Evolutionary conservation across 225 moss, liverwort and hornwort genomes (phyloP).

Genomic region (Straminergon stramineum): DNA sequence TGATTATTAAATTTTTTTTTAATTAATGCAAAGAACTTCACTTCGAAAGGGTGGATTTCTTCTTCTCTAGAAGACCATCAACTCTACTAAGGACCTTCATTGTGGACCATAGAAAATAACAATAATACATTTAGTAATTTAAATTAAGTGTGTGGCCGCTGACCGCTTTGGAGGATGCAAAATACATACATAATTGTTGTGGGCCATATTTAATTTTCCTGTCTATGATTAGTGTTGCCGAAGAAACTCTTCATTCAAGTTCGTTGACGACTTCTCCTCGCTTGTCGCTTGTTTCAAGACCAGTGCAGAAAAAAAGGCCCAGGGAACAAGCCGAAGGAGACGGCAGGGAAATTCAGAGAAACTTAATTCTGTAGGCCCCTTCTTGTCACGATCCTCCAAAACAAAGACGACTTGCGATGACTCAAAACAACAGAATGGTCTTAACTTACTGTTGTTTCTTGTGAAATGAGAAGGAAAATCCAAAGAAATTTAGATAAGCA

Average conservation of each 20-base stretch:
- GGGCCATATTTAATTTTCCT: background rate
- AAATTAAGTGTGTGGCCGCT: background rate
- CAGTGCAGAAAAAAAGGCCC: background rate
- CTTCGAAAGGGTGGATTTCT: background rate
- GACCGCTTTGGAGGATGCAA: background rate
- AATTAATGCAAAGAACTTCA: background rate
- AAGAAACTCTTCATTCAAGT: background rate
- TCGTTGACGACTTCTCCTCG: background rate
- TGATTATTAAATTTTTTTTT: background rate
- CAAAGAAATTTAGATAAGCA: background rate
- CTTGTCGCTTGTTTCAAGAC: background rate
- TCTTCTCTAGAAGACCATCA: background rate
- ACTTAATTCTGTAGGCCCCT: background rate
- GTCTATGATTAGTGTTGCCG: background rate
- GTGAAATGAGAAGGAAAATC: background rate
- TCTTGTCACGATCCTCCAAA: background rate
- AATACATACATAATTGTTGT: background rate
- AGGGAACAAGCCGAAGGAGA: background rate
- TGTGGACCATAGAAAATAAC: background rate
- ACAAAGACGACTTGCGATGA: background rate
- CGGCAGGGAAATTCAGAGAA: background rate
- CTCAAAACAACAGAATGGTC: background rate
- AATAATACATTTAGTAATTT: background rate
- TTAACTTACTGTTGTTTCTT: background rate
- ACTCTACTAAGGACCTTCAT: too few relatives aligned